Evolutionary conservation across 108 stramenopile species (phyloP).

Genomic region (Cyclotella atomus): DNA sequence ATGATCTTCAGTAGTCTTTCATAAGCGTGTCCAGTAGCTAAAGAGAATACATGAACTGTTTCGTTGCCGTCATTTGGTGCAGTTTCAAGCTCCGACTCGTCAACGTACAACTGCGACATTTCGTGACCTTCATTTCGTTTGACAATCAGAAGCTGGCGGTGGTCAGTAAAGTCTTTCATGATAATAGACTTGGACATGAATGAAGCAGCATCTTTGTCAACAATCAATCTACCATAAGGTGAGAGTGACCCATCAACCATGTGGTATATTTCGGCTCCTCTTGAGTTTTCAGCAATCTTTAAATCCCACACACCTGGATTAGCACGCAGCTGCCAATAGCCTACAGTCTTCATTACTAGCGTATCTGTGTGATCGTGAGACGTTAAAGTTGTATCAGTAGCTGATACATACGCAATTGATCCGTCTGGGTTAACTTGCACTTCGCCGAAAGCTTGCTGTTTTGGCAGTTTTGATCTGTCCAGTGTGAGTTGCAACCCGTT

Average conservation of each 20-base stretch:
- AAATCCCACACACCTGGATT: conserved; percentile 93
- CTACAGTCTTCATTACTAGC: conserved; percentile 97
- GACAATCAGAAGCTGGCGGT: conserved; percentile 58
- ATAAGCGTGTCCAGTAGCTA: conserved; percentile 98
- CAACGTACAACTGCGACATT: conserved; percentile 63
- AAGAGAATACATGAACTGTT: conserved; percentile 95
- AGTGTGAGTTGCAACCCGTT: conserved; percentile 95
- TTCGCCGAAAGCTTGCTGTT: conserved; percentile 14
- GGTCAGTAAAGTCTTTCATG: conserved; percentile 72
- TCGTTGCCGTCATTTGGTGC: conserved; percentile 56
- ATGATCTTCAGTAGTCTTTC: conserved; percentile 98
- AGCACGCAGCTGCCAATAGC: conserved; percentile 97
- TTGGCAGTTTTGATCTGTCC: conserved; percentile 43
- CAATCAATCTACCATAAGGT: conserved; percentile 17
- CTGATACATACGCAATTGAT: conserved; percentile 18
- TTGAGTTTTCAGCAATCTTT: conserved; percentile 69
- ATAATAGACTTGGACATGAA: conserved; percentile 60
- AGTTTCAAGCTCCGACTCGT: conserved; percentile 36
- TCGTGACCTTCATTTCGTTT: conserved; percentile 69
- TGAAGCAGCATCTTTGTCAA: conserved; percentile 21
- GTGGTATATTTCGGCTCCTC: conserved; percentile 90
- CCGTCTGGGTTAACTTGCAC: conserved; percentile 55
- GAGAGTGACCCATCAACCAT: conserved; percentile 67
- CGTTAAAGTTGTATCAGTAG: neutral
- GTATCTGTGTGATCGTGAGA: conserved; percentile 80